These are phyloP conservation scores for Mycosphaerelloides madeirae DNA, from an alignment of 2,329 filamentous ascomycete genomes.

Conservation along the genomic window DNA sequence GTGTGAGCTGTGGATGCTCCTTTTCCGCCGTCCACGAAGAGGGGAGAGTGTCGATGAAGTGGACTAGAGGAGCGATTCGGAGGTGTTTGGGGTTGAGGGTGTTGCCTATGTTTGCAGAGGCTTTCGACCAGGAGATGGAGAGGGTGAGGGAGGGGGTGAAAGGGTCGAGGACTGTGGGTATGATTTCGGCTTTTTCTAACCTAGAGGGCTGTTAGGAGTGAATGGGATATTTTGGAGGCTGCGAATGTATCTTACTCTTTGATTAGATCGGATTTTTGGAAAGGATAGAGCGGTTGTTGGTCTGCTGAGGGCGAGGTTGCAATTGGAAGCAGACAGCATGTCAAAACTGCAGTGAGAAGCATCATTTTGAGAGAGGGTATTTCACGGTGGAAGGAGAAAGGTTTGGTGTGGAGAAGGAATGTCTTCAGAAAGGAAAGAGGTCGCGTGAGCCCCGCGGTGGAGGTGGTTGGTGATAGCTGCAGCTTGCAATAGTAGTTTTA, in stretches of 20 bases:
- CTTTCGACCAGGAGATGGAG: constrained; percentile 43
- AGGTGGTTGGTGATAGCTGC: not conserved
- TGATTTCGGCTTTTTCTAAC: constrained; percentile 30
- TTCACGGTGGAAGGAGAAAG: too few species aligned
- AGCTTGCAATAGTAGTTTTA: too few species aligned
- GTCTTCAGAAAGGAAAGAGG: constrained; percentile 10
- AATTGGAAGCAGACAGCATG: not conserved
- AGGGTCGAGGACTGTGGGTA: constrained; percentile 50
- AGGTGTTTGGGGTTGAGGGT: constrained; percentile 44
- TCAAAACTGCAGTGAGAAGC: not conserved
- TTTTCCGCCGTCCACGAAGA: constrained; percentile 1
- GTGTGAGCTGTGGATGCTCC: constrained; percentile 37
- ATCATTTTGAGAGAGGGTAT: too few species aligned
- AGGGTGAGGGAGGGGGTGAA: constrained; percentile 54
- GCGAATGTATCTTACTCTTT: too few species aligned
- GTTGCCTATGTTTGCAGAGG: constrained; percentile 51
- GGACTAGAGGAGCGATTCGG: constrained; percentile 39
- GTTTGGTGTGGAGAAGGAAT: too few species aligned
- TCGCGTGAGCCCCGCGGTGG: constrained; percentile 9
- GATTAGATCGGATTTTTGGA: constrained; percentile 15
- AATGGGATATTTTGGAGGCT: too few species aligned
- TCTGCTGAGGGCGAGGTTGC: not conserved
- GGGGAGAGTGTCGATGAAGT: constrained; percentile 16
- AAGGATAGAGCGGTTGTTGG: constrained; percentile 7
- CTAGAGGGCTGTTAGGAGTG: constrained; percentile 10